Evolutionary conservation across 345 rosid genomes (phyloP), one percentile per base, ranked within the genome.

Genomic region (Cardamine chenopodiifolia): DNA sequence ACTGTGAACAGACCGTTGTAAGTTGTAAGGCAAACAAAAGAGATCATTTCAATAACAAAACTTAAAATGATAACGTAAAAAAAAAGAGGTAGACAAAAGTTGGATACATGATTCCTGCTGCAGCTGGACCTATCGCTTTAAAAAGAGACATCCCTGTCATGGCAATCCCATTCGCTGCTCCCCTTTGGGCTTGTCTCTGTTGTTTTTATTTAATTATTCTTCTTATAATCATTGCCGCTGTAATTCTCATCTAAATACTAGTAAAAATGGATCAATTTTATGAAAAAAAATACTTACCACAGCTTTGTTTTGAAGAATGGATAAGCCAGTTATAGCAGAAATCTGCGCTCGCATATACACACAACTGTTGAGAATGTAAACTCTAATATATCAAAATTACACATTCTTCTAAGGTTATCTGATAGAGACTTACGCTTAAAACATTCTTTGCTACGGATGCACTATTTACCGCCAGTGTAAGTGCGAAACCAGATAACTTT

Each of bases 391-490:
- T 71, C 39, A 18, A 45, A 14, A 13, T 6, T n/a, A 58, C 18
- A 62, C 14, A 60, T 35, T 45, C 23, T 53, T 22, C 4, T 8
- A 17, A 61, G 48, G 37, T 74, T 62, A 35, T 40, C 3, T 37
- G 52, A 47, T 47, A 62, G 61, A 68, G 64, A 81, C 96, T 81
- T 81, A 89, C 99, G 29, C 86, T 44, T 35, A 96, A 76, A 48
- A 83, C 78, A 73, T 78, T 90, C 89, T 88, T 96, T 29, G 79
- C 22, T 18, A 86, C 55, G 1, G 96, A 96, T 57, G 96, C 97
- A 55, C 79, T 83, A 62, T 85, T 90, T 52, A 90, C 6, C 35
- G 82, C 6, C 28, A 89, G 20, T 58, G 72, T 70, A 55, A 89
- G 94, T 72, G 77, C 69, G 54, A 90, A 32, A 34, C 99, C 99